Evolutionary conservation across 1,139 yeast species (phyloP).

Genomic region (Taphrina wiesneri): DNA sequence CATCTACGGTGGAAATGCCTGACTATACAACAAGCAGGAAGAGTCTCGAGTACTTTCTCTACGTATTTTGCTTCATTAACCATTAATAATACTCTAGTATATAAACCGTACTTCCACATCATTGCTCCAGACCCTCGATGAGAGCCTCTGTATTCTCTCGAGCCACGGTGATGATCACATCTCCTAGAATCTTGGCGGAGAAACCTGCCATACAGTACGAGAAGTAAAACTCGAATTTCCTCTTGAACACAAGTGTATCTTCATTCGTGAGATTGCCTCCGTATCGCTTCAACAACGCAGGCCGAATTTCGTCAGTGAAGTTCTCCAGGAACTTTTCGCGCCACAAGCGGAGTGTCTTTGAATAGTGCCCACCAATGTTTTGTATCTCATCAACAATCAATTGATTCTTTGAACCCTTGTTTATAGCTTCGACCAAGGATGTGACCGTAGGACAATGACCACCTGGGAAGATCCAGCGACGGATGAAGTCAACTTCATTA

Average conservation of each 20-base stretch:
- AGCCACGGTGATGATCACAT: slow-evolving; percentile 30
- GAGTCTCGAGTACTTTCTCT: not conserved
- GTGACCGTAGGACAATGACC: slow-evolving; percentile 32
- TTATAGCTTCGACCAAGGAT: slow-evolving; percentile 24
- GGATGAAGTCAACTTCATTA: slow-evolving; percentile 30
- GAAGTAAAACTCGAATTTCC: slow-evolving; percentile 28
- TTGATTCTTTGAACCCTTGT: slow-evolving; percentile 27
- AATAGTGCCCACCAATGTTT: slow-evolving; percentile 34
- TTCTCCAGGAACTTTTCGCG: slow-evolving; percentile 21
- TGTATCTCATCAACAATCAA: slow-evolving; percentile 27
- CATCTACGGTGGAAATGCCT: too few species aligned
- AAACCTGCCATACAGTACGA: slow-evolving; percentile 33
- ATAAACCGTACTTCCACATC: not conserved
- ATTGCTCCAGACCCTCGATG: slow-evolving; percentile 22
- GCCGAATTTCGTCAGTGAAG: slow-evolving; percentile 27
- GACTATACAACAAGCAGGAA: too few species aligned
- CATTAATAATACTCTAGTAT: not conserved
- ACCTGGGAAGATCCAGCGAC: slow-evolving; percentile 34
- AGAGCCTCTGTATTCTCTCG: slow-evolving; percentile 24
- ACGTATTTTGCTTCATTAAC: not conserved
- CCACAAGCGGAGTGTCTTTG: slow-evolving; percentile 28
- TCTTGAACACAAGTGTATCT: slow-evolving; percentile 22
- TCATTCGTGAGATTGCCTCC: slow-evolving; percentile 19
- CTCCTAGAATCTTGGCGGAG: slow-evolving; percentile 21
- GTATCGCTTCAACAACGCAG: slow-evolving; percentile 17